Evolutionary conservation across 106 monocot genomes (phyloP), one percentile per base, ranked within the genome.

Genomic region (Posidonia australis): DNA sequence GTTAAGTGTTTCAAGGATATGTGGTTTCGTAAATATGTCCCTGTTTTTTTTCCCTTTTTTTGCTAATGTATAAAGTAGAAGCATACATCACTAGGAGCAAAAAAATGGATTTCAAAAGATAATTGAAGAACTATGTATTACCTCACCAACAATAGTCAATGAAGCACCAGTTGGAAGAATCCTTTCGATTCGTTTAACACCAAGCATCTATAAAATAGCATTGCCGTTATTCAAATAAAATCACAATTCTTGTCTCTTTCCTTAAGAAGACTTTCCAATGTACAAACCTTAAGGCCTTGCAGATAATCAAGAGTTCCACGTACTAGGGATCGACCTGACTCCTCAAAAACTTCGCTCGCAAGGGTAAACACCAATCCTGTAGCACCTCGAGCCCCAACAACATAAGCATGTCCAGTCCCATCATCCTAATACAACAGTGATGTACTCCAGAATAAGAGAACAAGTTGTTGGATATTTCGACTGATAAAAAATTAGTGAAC

Each of bases 101-200:
- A 6, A 54, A 54, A 54, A 54, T 25, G 9, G 43, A 28, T 10
- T 45, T 63, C 20, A n/a, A n/a, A n/a, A n/a, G n/a, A 44, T 6
- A 63, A 9, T 63, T 63, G 23, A 44, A 63, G 28, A 63, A 42
- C 19, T n/a, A 29, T 26, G 19, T 68, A n/a, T 62, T 94, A 94
- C 93, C 93, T 94, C 93, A 67, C 93, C 93, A 78, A 94, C 82
- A 41, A 89, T 86, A 65, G 93, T 94, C 71, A 94, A 86, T 28
- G 89, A 75, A 77, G 83, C 76, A 63, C 93, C 93, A 47, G 83
- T 86, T 14, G 89, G 89, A 79, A 94, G 93, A 71, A 89, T 83
- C 55, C 77, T 89, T 79, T 89, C 89, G 31, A 74, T 82, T 59
- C 79, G 67, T 60, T 89, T 94, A 22, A 94, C 81, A 47, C 93